Evolutionary conservation across 2,329 filamentous ascomycete genomes (phyloP).

Genomic region (Lojkania enalia): DNA sequence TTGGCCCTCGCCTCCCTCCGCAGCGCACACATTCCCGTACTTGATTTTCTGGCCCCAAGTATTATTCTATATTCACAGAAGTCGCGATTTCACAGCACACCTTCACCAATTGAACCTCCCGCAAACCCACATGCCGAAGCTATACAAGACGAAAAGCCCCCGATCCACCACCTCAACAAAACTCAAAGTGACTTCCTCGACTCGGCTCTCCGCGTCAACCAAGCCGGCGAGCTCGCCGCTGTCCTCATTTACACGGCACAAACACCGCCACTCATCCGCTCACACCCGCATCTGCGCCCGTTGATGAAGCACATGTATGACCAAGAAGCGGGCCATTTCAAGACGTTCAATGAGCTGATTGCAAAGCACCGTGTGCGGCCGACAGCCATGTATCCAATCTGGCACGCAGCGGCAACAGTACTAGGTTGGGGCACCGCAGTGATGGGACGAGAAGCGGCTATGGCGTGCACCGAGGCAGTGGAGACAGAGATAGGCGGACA

Average conservation of each 20-base stretch:
- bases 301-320: slow-evolving; percentile 98
- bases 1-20: not conserved
- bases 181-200: slow-evolving; percentile 44
- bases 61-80: slow-evolving; percentile 12
- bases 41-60: slow-evolving; percentile 36
- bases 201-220: slow-evolving; percentile 79
- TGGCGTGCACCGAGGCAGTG: slow-evolving; percentile 98
- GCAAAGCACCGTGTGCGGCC: slow-evolving; percentile 87
- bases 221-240: slow-evolving; percentile 95
- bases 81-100: slow-evolving; percentile 7
- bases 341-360: slow-evolving; percentile 81
- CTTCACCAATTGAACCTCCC: not conserved
- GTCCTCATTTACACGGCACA: slow-evolving; percentile 92
- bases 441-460: slow-evolving; percentile 89
- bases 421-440: slow-evolving; percentile 89
- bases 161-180: slow-evolving; percentile 25
- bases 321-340: slow-evolving; percentile 86
- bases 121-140: not conserved
- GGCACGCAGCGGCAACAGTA: slow-evolving; percentile 77
- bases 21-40: slow-evolving; percentile 13
- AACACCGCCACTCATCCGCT: slow-evolving; percentile 75
- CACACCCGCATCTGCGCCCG: slow-evolving; percentile 83
- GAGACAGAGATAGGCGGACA: slow-evolving; percentile 97
- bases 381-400: slow-evolving; percentile 88
- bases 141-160: slow-evolving; percentile 12